Base-by-base conservation (phyloP, 306 rosid species). In the Casuarina glauca region DNA sequence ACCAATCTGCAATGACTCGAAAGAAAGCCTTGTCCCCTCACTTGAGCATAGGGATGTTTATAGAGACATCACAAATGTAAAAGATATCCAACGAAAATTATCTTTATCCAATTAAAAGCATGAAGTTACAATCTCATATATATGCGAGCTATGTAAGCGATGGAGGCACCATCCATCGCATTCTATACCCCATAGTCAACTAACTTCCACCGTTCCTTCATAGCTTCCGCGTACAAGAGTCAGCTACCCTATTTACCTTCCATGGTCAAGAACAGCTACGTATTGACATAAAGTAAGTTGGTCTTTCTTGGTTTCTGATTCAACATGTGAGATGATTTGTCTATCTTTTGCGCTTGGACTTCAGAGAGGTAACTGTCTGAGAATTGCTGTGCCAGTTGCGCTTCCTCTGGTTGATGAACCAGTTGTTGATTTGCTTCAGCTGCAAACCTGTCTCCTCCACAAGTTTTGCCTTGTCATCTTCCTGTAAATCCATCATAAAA, bases 401-500 rank as follows among this genome's bases (percentile, higher is more conserved):
- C 85, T 96, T 96, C 83, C 99, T 89, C 90, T 96, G 99, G 78
- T 96, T 96, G 61, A 96, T 96, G 82, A 96, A 96, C 99, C 99
- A 96, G 62, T 96, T 96, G 81, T 96, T 96, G 76, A 96, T 93
- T 80, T 96, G 99, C 87, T 96, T 96, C 84, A 96, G 93, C 89
- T 96, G 99, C 91, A 96, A 72, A 6, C 99, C 99, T 74, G 99
- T 96, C 81, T 96, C 99, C 81, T 96, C 99, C 76, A 96, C 99
- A 0, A 96, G 99, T 79, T 93, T 96, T 62, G 96, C 98, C 89
- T 96, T 96, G 86, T 96, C 99, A 75, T 96, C 99, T 84, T 96
- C 99, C 99, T 95, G 87, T 15, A 39, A 52, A 17, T 48, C 32
- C 32, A 26, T 26, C 32, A 26, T 26, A 26, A 26, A 26, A 26